Conservation (phyloP, 129 eudicot genomes). For the Glebionis coronaria region DNA sequence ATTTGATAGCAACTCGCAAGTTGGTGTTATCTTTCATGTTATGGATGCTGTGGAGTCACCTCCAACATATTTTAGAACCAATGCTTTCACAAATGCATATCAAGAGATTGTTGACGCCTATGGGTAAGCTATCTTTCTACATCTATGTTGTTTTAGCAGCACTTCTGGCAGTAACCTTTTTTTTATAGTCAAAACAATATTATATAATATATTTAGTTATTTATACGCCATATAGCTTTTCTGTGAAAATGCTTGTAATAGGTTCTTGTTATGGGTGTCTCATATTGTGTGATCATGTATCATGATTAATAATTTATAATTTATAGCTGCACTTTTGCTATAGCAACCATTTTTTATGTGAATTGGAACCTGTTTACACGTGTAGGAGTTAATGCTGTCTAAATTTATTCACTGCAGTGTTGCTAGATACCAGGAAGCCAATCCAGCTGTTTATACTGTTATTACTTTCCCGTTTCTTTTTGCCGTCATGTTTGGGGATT, state of each 20-base stretch:
- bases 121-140: constrained; percentile 52
- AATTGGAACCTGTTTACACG: constrained; percentile 8
- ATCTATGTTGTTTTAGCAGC: neutral
- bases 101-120: constrained; percentile 99
- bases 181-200: constrained; percentile 11
- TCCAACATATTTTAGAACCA: constrained; percentile 97
- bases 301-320: neutral
- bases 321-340: neutral
- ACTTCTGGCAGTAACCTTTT: neutral
- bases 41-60: constrained; percentile 86
- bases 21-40: constrained; percentile 88
- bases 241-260: constrained; percentile 5
- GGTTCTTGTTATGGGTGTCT: constrained; percentile 3
- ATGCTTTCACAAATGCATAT: constrained; percentile 78
- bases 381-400: constrained; percentile 16
- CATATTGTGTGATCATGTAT: constrained; percentile 6
- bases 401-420: constrained; percentile 48
- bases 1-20: constrained; percentile 91
- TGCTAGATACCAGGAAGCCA: constrained; percentile 96
- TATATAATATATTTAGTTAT: neutral
- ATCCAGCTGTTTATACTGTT: constrained; percentile 93
- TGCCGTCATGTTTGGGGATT: constrained; percentile 99
- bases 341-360: constrained; percentile 1
- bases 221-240: neutral
- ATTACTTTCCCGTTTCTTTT: constrained; percentile 98